Evolutionary conservation across 148 eudicot genomes (phyloP), one percentile per base, ranked within the genome.

Genomic region (Rhododendron henanense): DNA sequence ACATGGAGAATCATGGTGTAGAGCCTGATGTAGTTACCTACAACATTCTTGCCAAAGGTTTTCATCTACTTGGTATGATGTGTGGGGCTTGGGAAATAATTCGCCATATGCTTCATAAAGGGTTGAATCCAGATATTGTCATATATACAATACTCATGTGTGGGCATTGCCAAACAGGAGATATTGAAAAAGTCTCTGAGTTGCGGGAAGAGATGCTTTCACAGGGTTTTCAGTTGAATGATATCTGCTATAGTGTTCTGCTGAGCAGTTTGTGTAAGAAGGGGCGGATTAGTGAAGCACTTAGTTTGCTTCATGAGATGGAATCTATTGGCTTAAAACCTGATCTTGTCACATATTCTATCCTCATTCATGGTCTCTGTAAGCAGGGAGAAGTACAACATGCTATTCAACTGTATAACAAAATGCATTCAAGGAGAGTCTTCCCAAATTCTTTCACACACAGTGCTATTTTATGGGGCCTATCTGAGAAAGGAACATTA

Each of bases 1-100:
- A 91, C 88, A 96, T 96, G 98, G 93, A 93, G 86, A 92, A 86
- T 79, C 91, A 93, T 83, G 98, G 98, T 67, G 82, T 94, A 82
- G 91, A 90, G 87, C 94, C 94, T 57, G 93, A 96, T 89, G 81
- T 88, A 83, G 96, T 93, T 78, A 94, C 98, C 55, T 94, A 91
- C 85, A 94, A 96, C 87, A 92, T 91, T 82, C 89, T 96, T 79
- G 89, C 90, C 81, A 96, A 94, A 87, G 98, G 98, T 76, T 93
- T 92, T 87, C 86, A 86, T 89, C 87, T 90, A 39, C 94, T 92
- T 90, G 98, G 95, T 82, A 85, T 88, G 86, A 87, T 83, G 84
- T 78, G 86, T 88, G 94, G 90, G 81, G 89, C 85, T 10, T 85
- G 88, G 86, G 86, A 90, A 87, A 73, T 90, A 37, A 61, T 90